Base-by-base conservation (phyloP, 352 stramenopile genomes). In the Pilasporangium apinafurcum region DNA sequence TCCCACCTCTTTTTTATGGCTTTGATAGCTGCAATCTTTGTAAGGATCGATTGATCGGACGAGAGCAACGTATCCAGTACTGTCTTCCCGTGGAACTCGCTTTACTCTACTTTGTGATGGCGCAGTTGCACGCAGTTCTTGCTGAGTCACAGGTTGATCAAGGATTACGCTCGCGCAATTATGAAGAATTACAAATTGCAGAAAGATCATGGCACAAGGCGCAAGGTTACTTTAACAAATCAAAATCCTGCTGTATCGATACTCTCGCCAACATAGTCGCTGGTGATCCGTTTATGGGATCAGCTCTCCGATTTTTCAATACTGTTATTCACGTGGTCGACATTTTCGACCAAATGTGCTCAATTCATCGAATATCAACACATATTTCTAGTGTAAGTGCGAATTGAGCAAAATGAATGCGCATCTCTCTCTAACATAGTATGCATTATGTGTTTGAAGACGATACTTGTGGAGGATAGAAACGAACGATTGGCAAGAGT, bases 1-100 rank as follows among this genome's bases (percentile, higher is more conserved):
- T 69, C 44, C 42, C 59, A 0, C 62, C 65, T 17, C 48, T 86
- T 0, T 81, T 86, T 38, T 65, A 69, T 42, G 74, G 70, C 4
- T 61, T 71, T 37, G 59, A 49, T 4, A 54, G 38, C 6, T 38
- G 60, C n/a, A 49, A 70, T 27, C 29, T 80, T n/a, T 34, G 56
- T 12, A 27, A 27, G 2, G 60, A 82, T 25, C 47, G 59, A n/a
- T 17, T 72, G 1, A 37, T 69, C 8, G 56, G 65, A 2, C 46
- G 47, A 6, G 49, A 67, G 10, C 57, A 65, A 1, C 48, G 38
- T 3, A 22, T 59, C 40, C 21, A 44, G 16, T 49, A 43, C 34
- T 62, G 36, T 22, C 42, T 62, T 29, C 43, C 56, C 26, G 51
- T 84, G 8, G 62, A 76, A 25, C 28, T 81, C 1, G 37, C 47